Base-by-base conservation (phyloP, 345 rosid species). In the Bruguiera gymnorhiza region DNA sequence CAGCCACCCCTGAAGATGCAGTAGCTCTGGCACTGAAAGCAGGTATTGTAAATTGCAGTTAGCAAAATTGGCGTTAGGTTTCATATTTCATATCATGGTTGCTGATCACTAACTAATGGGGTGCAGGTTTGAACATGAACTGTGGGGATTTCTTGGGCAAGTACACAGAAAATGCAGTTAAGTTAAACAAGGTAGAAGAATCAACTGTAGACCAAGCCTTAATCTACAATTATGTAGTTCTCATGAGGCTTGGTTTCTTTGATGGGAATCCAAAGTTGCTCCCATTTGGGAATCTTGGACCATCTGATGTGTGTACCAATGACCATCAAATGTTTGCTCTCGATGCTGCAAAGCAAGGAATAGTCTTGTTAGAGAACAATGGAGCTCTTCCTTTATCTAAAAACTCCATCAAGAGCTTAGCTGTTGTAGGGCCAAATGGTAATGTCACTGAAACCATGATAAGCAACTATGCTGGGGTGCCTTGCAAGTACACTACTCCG, bases 241-340 rank as follows among this genome's bases (percentile, higher is more conserved):
- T 81, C 24, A 76, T 83, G 83, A 80, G 91, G 50, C 81, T 85
- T 6, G 86, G 91, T 31, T 79, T 85, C 78, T 87, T 85, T 19
- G 85, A 87, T 18, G 83, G 87, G 18, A 79, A 83, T 75, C 88
- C 85, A 3, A 76, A 71, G 51, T 55, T 52, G 2, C 81, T 67
- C 36, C 76, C 57, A 31, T 75, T 76, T 61, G 87, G 88, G 23
- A 67, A 84, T 37, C 80, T 81, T 50, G 87, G 87, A 29, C 85
- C 87, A 4, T 67, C 75, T 3, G 79, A 85, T 78, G 87, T 82
- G 54, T 85, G 88, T 18, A 72, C 81, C 1, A 21, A 70, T 1
- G 86, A 79, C 16, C 75, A 85, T 37, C 82, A 80, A 29, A 18
- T n/a, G 46, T 60, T 83, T 32, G 87, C 83, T 15, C 72, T 83